Percentiles rank a stretch among this genome's conserved stretches.
These are phyloP conservation scores for Basipetospora sp. DNA, from an alignment of 2,329 filamentous ascomycete genomes.

Conservation along the genomic window DNA sequence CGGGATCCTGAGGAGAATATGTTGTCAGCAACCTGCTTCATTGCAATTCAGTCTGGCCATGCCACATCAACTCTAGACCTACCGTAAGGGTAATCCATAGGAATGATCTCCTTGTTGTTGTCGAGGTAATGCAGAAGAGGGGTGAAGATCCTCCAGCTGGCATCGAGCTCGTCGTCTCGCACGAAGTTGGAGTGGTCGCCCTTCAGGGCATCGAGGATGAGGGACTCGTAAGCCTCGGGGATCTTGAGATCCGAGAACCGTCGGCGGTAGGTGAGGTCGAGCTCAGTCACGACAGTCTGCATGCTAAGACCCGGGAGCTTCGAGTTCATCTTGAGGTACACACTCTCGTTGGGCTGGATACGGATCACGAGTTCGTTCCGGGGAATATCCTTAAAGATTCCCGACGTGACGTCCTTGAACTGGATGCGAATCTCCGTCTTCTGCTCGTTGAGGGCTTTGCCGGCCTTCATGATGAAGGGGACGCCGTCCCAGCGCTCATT, in stretches of 20 bases:
- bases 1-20: constrained; percentile 63
- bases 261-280: constrained; percentile 93
- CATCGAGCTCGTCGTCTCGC: constrained; percentile 88
- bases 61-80: constrained; percentile 22
- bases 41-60: too few relatives aligned
- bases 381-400: constrained; percentile 99
- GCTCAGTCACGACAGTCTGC: constrained; percentile 97
- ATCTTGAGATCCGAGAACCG: constrained; percentile 99
- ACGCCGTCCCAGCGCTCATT: constrained; percentile 99
- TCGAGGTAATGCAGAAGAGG: constrained; percentile 95
- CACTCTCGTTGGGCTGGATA: constrained; percentile 97
- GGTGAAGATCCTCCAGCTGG: constrained; percentile 96
- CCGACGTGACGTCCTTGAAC: constrained; percentile 97
- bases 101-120: constrained; percentile 97
- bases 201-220: constrained; percentile 94
- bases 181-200: constrained; percentile 99
- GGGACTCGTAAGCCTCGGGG: constrained; percentile 93
- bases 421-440: constrained; percentile 99
- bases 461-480: constrained; percentile 97
- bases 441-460: constrained; percentile 96
- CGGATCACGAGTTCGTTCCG: constrained; percentile 98
- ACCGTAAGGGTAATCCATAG: constrained; percentile 99
- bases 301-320: constrained; percentile 96
- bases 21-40: constrained; percentile 12
- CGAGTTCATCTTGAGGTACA: constrained; percentile 99